Base-by-base conservation (phyloP, 1,284 basidiomycete species). In the Meripilus lineatus region DNA sequence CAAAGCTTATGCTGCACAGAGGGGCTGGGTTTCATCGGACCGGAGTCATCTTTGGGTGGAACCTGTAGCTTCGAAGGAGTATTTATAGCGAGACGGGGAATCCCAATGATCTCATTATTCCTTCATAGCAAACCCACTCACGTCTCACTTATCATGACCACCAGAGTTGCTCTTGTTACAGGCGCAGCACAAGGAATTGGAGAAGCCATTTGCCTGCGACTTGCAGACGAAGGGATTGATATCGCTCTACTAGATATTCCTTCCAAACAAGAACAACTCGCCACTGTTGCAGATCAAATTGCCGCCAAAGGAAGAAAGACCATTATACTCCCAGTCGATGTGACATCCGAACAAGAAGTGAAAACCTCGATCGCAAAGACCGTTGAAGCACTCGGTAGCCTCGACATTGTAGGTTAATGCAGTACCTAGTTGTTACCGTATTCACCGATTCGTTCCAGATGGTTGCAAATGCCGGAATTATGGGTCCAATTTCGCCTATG, bases 401-500 rank as follows among this genome's bases (percentile, higher is more conserved):
- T 55, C 15, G 54, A 55, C 32, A 49, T 55, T 22, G 54, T 55
- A 38, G 7, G 47, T 42, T 13, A 13, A n/a, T 10, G 10, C 25
- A 8, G 28, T n/a, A 30, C n/a, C 28, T 21, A 17, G 23, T 11
- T 11, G 7, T 11, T 11, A 21, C 17, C 22, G 10, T 20, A 11
- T 26, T 40, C 11, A 25, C 28, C n/a, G 28, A 30, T 5, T 32
- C 22, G n/a, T 20, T 13, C 17, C 20, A 59, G 58, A 62, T 65
- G 60, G 56, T 65, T 20, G 61, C 63, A 11, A 65, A 65, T 47
- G 63, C 63, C 1, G 62, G 63, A 1, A 55, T 65, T 26, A 49
- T 44, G 35, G 52, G 56, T 13, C 45, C 50, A 4, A 47, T 53
- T 20, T 47, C 48, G 21, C 42, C 54, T 1, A 39, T 63, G 6